Percentiles rank a stretch among this genome's conserved stretches.
phyloP scores from a whole-genome alignment of 2,329 filamentous ascomycete species.

The Cercospora zeae-maydis region DNA sequence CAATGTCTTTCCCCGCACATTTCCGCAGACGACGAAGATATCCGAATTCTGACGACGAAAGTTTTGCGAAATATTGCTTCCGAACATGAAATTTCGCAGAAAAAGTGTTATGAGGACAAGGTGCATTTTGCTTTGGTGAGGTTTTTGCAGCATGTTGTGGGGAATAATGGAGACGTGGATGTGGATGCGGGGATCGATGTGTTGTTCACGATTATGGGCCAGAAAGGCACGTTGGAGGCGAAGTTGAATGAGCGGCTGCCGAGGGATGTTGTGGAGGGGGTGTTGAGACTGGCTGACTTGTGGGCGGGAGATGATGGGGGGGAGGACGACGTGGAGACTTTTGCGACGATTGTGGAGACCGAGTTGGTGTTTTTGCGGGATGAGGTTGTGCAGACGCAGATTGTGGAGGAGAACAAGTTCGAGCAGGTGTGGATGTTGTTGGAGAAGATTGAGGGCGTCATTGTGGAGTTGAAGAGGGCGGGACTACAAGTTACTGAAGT shows the following conservation, averaged over 20 bases:
- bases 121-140: slow-evolving; percentile 22
- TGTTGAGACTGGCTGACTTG: slow-evolving; percentile 17
- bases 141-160: slow-evolving; percentile 8
- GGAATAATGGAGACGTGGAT: not conserved
- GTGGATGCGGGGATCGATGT: slow-evolving; percentile 22
- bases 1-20: slow-evolving; percentile 12
- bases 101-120: slow-evolving; percentile 23
- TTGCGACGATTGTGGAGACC: slow-evolving; percentile 26
- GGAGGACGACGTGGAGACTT: slow-evolving; percentile 22
- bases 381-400: slow-evolving; percentile 23
- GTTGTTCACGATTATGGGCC: slow-evolving; percentile 30
- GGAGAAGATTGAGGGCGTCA: slow-evolving; percentile 4
- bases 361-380: slow-evolving; percentile 29
- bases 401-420: slow-evolving; percentile 17
- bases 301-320: slow-evolving; percentile 10
- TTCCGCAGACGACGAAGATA: slow-evolving; percentile 6
- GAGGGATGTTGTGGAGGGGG: slow-evolving; percentile 9
- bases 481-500: not conserved
- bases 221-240: slow-evolving; percentile 19
- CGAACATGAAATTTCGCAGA: slow-evolving; percentile 30
- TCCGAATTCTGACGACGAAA: slow-evolving; percentile 32
- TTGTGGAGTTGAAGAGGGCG: slow-evolving; percentile 1
- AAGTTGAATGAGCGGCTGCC: slow-evolving; percentile 11
- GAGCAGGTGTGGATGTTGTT: slow-evolving; percentile 26
- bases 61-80: slow-evolving; percentile 46